Base-by-base conservation (phyloP, 345 rosid species). In the Lumnitzera racemosa region DNA sequence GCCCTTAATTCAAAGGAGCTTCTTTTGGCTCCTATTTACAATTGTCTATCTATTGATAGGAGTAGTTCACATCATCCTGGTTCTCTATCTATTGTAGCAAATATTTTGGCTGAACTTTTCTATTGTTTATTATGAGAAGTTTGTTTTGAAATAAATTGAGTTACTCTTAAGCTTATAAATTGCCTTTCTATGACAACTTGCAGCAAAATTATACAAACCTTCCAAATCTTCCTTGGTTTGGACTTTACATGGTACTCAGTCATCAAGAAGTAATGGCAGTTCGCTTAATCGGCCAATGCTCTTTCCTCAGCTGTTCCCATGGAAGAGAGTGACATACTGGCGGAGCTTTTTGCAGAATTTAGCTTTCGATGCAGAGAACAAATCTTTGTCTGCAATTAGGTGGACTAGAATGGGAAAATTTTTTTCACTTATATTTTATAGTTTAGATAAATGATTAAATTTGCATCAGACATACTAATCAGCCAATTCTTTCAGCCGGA, bases 301-400 rank as follows among this genome's bases (percentile, higher is more conserved):
- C 73, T 67, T 80, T 61, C 94, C 98, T 25, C 83, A 80, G 51
- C 78, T 81, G 74, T 78, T 86, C 73, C 97, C 97, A 17, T 90
- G 91, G 95, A 94, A 94, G 79, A 84, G 99, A 80, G 76, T 79
- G 64, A 71, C 85, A 47, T 83, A 71, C 58, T 63, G 88, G 91
- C 84, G 82, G 71, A 76, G 72, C 64, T 76, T 74, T 56, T 59
- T 75, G 61, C 74, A 71, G 67, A 72, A 69, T 69, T 67, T 83
- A 54, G 71, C 61, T 63, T 69, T 83, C 47, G 61, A 57, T 67
- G 67, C 66, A 47, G 65, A 68, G 61, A 68, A 57, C 62, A 72
- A 78, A 50, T 81, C 90, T 57, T 74, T 77, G 56, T 70, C 86
- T 67, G 65, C 80, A 60, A 83, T 80, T 49, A 76, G 99, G 96